These are phyloP conservation scores for Lasiodiplodia theobromae DNA, from an alignment of 2,329 filamentous ascomycete species.

Conservation along the genomic window DNA sequence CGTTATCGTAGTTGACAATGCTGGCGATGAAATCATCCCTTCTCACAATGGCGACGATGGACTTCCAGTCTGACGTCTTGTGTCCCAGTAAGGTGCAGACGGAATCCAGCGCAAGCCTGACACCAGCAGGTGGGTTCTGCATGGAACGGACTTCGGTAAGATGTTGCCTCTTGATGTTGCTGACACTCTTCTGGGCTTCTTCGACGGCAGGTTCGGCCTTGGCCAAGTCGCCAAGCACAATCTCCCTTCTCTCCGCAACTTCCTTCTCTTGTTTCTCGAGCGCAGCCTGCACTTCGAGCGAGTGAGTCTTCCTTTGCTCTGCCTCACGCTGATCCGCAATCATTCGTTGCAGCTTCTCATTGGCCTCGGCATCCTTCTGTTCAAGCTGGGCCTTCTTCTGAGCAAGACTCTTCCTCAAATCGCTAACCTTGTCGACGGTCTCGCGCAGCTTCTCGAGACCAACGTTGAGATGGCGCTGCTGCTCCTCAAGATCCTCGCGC, in stretches of 20 bases:
- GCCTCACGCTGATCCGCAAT: conserved; percentile 94
- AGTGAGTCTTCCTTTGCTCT: conserved; percentile 86
- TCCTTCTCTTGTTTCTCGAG: conserved; percentile 89
- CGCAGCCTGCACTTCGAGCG: conserved; percentile 85
- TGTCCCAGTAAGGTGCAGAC: conserved; percentile 94
- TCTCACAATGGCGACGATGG: conserved; percentile 85
- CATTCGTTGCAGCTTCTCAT: conserved; percentile 97
- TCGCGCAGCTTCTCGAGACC: conserved; percentile 96
- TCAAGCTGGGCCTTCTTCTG: conserved; percentile 95
- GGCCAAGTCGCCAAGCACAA: conserved; percentile 86
- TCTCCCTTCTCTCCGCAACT: conserved; percentile 80
- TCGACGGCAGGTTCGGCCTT: conserved; percentile 91
- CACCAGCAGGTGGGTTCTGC: conserved; percentile 88
- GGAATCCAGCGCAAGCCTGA: conserved; percentile 91
- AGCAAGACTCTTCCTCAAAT: conserved; percentile 86
- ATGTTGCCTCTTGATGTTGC: conserved; percentile 97
- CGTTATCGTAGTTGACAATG: conserved; percentile 97
- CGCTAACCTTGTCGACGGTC: conserved; percentile 95
- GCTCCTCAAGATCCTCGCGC: conserved; percentile 96
- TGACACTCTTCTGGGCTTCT: conserved; percentile 94
- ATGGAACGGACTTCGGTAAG: conserved; percentile 97
- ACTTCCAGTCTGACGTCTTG: conserved; percentile 85
- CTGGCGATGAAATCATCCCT: conserved; percentile 96
- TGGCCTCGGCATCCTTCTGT: conserved; percentile 92
- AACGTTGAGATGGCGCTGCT: conserved; percentile 97